A percentile compares a stretch with the other conserved stretches of the same genome.
phyloP scores from a whole-genome alignment of 2,329 filamentous ascomycete genomes.

The Knufia fluminis region DNA sequence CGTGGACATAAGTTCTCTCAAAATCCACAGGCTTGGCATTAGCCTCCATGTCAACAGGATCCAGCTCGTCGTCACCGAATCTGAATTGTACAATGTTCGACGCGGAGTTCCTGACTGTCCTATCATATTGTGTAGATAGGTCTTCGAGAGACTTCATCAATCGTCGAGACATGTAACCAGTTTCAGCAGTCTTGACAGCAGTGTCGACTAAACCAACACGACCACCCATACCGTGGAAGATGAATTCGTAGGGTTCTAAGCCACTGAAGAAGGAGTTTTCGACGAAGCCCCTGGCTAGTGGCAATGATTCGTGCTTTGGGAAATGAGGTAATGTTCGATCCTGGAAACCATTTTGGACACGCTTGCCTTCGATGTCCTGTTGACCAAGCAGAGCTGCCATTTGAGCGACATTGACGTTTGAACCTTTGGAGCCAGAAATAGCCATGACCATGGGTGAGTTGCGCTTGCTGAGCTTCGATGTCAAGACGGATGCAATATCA shows the following conservation, averaged over 20 bases:
- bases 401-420: conserved; percentile 95
- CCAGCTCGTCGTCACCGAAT: conserved; percentile 89
- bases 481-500: conserved; percentile 82
- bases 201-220: conserved; percentile 98
- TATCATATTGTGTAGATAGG: conserved; percentile 83
- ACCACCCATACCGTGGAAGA: conserved; percentile 97
- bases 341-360: conserved; percentile 93
- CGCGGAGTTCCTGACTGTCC: conserved; percentile 85
- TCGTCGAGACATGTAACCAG: conserved; percentile 96
- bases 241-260: conserved; percentile 79
- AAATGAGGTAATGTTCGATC: conserved; percentile 93
- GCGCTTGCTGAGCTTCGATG: conserved; percentile 77
- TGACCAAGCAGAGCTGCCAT: conserved; percentile 97
- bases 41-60: conserved; percentile 97
- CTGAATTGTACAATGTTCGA: conserved; percentile 91
- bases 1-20: conserved; percentile 78
- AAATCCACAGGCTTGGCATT: conserved; percentile 88
- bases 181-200: conserved; percentile 96
- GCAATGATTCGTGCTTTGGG: conserved; percentile 80
- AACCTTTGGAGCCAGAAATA: conserved; percentile 92
- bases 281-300: conserved; percentile 95
- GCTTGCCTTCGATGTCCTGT: conserved; percentile 89
- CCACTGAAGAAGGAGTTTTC: conserved; percentile 96
- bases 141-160: conserved; percentile 98
- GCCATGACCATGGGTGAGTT: conserved; percentile 96